phyloP scores from a whole-genome alignment of 1,284 basidiomycete species.

The Phellopilus nigrolimitatus region DNA sequence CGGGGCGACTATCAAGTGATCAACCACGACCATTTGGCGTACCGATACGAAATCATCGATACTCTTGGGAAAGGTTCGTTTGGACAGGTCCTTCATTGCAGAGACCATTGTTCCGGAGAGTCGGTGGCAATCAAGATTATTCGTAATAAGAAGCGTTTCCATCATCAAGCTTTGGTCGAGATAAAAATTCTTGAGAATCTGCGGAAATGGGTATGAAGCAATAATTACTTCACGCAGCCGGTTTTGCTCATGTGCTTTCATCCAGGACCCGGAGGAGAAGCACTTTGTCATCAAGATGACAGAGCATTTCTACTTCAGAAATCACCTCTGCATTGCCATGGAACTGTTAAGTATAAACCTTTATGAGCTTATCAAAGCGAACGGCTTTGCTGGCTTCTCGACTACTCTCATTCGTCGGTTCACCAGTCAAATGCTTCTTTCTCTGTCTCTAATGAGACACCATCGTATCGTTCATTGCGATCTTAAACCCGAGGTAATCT shows the following conservation, averaged over 20 bases:
- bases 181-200: conserved; percentile 98
- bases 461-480: conserved; percentile 99
- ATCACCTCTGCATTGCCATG: conserved; percentile 97
- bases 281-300: conserved; percentile 98
- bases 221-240: neutral
- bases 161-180: conserved; percentile 97
- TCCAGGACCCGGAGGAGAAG: conserved; percentile 90
- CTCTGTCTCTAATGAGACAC: conserved; percentile 89
- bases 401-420: conserved; percentile 94
- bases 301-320: conserved; percentile 97
- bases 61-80: conserved; percentile 98
- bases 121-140: conserved; percentile 99
- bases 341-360: conserved; percentile 98
- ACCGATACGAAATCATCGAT: conserved; percentile 91
- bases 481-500: conserved; percentile 89
- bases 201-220: conserved; percentile 83
- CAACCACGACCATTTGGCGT: conserved; percentile 89
- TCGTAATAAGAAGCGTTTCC: conserved; percentile 98
- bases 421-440: conserved; percentile 92
- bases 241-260: conserved; percentile 13
- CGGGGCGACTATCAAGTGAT: conserved; percentile 95
- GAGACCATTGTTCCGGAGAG: conserved; percentile 94
- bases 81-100: conserved; percentile 94
- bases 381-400: conserved; percentile 96
- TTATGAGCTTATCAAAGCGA: conserved; percentile 99